Base-by-base conservation (phyloP, 768 basidiomycete species). In the Boletellus ananas region DNA sequence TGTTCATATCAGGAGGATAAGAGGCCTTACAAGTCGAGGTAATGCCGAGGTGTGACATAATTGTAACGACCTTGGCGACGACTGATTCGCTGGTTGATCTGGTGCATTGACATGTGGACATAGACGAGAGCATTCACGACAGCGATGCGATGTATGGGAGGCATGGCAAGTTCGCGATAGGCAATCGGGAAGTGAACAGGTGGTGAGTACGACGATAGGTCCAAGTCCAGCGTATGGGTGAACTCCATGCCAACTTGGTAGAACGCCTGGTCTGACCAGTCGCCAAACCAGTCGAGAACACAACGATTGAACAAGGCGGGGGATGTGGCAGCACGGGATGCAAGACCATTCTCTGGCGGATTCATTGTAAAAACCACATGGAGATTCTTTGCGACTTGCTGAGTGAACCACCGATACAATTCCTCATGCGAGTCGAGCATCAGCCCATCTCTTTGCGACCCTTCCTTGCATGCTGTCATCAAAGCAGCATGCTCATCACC, bases 291-390 rank as follows among this genome's bases (percentile, higher is more conserved):
- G 69, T 99, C 95, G 50, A 99, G 77, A 8, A 99, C 96, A 67
- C 96, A 99, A 73, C 96, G 87, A 73, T 99, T 99, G 84, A 95
- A 95, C 60, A 98, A 74, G 16, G 96, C 96, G 8, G 96, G 96
- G 1, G 96, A 99, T 0, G 96, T 97, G 3, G 95, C 96, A 11
- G 94, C 96, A 42, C 94, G 81, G 17, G 93, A 94, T 7, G 94
- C 95, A 16, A 99, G 79, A 23, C 95, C 96, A 50, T 95, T 94
- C 60, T 93, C 85, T 0, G 94, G 95, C 37, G 94, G 96, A 59
- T 97, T 98, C 95, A 98, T 98, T 16, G 95, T 98, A 73, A 98
- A 99, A 9, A 98, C 96, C 31, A 98, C 95, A 60, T 99, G 96
- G 2, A 99, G 75, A 68, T 99, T 98, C 68, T 92, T 90, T 8